Percentiles rank a stretch among this genome's conserved stretches.
phyloP scores from a whole-genome alignment of 768 basidiomycete genomes.

The Suillus subluteus region DNA sequence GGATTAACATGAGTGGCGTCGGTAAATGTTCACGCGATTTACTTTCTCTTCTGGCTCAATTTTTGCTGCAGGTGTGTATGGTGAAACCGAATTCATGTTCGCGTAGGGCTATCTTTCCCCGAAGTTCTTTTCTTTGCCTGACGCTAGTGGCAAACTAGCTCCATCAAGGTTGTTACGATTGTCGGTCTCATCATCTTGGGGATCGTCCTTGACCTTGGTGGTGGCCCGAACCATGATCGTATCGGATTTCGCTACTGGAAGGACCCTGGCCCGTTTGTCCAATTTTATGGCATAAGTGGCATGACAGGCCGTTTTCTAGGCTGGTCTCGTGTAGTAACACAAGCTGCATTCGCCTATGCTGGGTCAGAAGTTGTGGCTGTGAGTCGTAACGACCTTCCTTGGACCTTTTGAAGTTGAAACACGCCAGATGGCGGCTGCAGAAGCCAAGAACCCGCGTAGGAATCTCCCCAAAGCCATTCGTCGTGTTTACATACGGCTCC shows the following conservation, averaged over 20 bases:
- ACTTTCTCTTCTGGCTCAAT: not conserved
- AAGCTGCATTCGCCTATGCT: conserved; percentile 63
- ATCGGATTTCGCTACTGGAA: conserved; percentile 52
- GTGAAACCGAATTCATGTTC: conserved; percentile 55
- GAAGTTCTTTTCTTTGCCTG: not conserved
- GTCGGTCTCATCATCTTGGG: conserved; percentile 49
- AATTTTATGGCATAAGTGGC: conserved; percentile 45
- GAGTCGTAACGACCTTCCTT: conserved; percentile 12
- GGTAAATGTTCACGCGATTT: conserved; percentile 25
- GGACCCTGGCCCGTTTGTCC: conserved; percentile 60
- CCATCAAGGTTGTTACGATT: conserved; percentile 57
- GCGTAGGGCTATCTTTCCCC: conserved; percentile 21
- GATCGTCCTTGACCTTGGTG: conserved; percentile 54
- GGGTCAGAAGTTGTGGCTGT: conserved; percentile 59
- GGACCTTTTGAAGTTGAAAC: conserved; percentile 3
- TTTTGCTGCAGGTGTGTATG: conserved; percentile 38
- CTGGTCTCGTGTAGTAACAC: conserved; percentile 54
- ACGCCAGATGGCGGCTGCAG: conserved; percentile 45
- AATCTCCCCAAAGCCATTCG: conserved; percentile 44
- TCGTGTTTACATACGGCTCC: conserved; percentile 49
- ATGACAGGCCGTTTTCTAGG: conserved; percentile 53
- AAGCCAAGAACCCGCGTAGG: conserved; percentile 53
- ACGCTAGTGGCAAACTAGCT: conserved; percentile 29
- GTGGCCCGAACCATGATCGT: conserved; percentile 56
- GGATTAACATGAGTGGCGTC: conserved; percentile 47